Conservation (phyloP, 23 red algal genomes). For the Cyanidiococcus yangmingshanensis region DNA sequence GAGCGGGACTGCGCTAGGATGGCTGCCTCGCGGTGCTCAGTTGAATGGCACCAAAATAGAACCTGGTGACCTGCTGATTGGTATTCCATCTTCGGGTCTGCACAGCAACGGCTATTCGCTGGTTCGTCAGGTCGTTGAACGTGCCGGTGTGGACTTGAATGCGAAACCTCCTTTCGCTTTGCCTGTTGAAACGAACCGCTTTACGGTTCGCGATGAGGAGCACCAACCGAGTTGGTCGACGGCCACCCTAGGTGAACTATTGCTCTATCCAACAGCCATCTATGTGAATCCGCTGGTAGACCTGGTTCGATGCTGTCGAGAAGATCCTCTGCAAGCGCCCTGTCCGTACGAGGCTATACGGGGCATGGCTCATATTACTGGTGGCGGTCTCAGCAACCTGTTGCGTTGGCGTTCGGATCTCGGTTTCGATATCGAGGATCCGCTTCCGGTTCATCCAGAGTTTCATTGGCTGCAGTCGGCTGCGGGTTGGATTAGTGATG, state of each 20-base stretch:
- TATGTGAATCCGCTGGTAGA: slow-evolving; percentile 88
- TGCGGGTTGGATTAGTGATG: slow-evolving; percentile 33
- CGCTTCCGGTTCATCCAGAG: slow-evolving; percentile 67
- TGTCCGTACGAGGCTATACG: slow-evolving; percentile 21
- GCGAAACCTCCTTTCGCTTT: slow-evolving; percentile 47
- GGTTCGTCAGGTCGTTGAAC: slow-evolving; percentile 37
- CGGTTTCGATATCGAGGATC: slow-evolving; percentile 58
- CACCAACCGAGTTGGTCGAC: neutral
- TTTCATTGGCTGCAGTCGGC: slow-evolving; percentile 60
- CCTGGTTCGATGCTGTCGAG: slow-evolving; percentile 29
- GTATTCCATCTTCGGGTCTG: slow-evolving; percentile 61
- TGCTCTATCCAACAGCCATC: slow-evolving; percentile 77
- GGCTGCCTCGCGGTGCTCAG: slow-evolving; percentile 51
- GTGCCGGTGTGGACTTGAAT: slow-evolving; percentile 22
- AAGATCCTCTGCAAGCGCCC: slow-evolving; percentile 3
- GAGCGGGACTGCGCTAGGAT: slow-evolving; percentile 84
- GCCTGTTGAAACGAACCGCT: slow-evolving; percentile 21
- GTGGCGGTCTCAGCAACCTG: slow-evolving; percentile 75
- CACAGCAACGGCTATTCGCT: slow-evolving; percentile 84
- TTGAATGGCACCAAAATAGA: slow-evolving; percentile 33
- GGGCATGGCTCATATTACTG: slow-evolving; percentile 82
- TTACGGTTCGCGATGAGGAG: neutral
- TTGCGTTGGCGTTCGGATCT: slow-evolving; percentile 44
- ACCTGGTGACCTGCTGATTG: slow-evolving; percentile 58
- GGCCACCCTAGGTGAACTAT: slow-evolving; percentile 51